These are phyloP conservation scores for Pyricularia grisea DNA, from an alignment of 2,329 filamentous ascomycete genomes.

Conservation along the genomic window DNA sequence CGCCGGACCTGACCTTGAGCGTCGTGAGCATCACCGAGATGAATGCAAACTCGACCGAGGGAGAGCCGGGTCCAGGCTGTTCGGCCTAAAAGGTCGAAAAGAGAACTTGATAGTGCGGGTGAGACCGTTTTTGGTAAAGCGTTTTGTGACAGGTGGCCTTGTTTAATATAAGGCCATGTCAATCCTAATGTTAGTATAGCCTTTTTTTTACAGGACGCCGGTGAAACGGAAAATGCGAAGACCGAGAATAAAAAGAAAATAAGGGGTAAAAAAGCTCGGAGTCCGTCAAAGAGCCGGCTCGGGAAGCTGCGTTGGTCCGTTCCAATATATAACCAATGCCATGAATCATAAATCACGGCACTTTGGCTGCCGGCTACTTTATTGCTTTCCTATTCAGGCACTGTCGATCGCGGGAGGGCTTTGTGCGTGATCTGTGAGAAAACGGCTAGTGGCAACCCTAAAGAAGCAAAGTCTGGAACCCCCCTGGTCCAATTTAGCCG, in stretches of 20 bases:
- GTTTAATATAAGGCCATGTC: not conserved
- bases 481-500: not conserved
- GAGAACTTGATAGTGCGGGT: not conserved
- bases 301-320: not conserved
- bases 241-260: not conserved
- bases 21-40: conserved; percentile 17
- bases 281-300: not conserved
- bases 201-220: not conserved
- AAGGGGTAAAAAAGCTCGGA: not conserved
- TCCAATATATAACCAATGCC: not conserved
- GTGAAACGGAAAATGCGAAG: not conserved
- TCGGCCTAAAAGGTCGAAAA: not conserved
- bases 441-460: not conserved
- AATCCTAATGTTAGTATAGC: not conserved
- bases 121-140: not conserved
- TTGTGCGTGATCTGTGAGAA: not conserved
- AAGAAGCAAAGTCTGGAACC: not conserved
- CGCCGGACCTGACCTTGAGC: conserved; percentile 23
- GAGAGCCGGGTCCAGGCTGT: not conserved
- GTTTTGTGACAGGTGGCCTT: not conserved
- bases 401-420: not conserved
- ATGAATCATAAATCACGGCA: not conserved
- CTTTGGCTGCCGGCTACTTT: not conserved
- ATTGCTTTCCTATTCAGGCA: not conserved
- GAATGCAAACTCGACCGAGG: conserved; percentile 2